These are phyloP conservation scores for Neurospora hispaniola DNA, from an alignment of 495 filamentous ascomycete species.

Conservation along the genomic window DNA sequence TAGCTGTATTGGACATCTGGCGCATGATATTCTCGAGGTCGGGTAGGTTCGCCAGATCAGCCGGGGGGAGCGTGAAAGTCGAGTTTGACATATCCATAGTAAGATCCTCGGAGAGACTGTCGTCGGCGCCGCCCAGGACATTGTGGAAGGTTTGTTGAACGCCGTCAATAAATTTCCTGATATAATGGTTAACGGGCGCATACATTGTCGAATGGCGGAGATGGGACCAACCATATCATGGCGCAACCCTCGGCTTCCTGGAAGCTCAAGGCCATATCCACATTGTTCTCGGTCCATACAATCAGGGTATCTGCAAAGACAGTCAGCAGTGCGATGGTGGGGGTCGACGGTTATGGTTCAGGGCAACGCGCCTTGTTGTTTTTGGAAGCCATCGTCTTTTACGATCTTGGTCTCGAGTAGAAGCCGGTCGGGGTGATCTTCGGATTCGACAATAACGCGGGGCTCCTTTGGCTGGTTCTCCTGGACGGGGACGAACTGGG, in stretches of 20 bases:
- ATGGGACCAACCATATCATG: conserved; percentile 62
- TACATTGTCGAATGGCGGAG: conserved; percentile 8
- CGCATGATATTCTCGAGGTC: conserved; percentile 80
- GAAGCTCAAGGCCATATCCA: conserved; percentile 97
- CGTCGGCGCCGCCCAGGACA: conserved; percentile 52
- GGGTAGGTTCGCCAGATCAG: conserved; percentile 64
- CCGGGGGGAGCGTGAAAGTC: conserved; percentile 57
- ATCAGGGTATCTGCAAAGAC: conserved; percentile 73
- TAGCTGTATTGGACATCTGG: conserved; percentile 56
- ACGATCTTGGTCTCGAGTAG: conserved; percentile 82
- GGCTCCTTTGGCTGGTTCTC: conserved; percentile 54
- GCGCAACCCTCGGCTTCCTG: conserved; percentile 94
- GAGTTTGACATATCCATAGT: conserved; percentile 54
- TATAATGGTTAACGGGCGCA: conserved; percentile 9
- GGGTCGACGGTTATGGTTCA: background rate
- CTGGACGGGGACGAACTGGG: conserved; percentile 54
- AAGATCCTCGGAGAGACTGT: conserved; percentile 80
- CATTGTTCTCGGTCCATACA: conserved; percentile 90
- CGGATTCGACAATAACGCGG: conserved; percentile 82
- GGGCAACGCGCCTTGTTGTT: conserved; percentile 73
- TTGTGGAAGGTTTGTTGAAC: conserved; percentile 54
- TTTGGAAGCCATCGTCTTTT: conserved; percentile 95
- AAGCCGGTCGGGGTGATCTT: conserved; percentile 74
- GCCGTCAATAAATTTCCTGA: conserved; percentile 81
- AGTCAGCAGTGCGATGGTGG: conserved; percentile 17